These are phyloP conservation scores for Taphrina betulina DNA, from an alignment of 1,139 yeast genomes.

Conservation along the genomic window DNA sequence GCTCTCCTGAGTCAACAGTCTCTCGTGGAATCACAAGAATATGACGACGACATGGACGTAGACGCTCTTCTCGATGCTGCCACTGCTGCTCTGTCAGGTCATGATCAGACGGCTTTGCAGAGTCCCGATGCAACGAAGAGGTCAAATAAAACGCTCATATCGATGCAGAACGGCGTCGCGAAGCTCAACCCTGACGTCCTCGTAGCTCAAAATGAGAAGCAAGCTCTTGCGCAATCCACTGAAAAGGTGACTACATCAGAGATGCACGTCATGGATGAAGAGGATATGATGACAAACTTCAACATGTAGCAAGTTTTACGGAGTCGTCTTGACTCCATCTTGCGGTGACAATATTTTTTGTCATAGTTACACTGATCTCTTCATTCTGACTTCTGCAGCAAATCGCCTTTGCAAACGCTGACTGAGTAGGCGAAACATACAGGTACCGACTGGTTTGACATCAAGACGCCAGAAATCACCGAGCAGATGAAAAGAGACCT, in stretches of 20 bases:
- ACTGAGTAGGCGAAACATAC: constrained; percentile 33
- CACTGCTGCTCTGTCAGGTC: background rate
- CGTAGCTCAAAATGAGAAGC: constrained; percentile 11
- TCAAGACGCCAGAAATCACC: constrained; percentile 78
- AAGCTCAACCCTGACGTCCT: constrained; percentile 34
- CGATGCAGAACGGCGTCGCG: constrained; percentile 33
- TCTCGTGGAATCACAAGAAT: background rate
- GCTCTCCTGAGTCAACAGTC: no score
- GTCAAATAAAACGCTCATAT: constrained; percentile 39
- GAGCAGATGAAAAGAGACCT: constrained; percentile 73
- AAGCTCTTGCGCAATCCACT: constrained; percentile 12
- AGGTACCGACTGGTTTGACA: constrained; percentile 75
- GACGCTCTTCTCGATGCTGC: constrained; percentile 35
- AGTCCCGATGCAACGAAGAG: background rate
- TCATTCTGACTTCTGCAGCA: background rate
- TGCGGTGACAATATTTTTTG: constrained; percentile 36
- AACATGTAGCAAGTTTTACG: constrained; percentile 33
- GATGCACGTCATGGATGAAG: background rate
- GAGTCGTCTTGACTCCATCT: constrained; percentile 36
- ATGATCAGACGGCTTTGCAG: background rate
- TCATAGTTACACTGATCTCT: constrained; percentile 42
- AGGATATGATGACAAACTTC: constrained; percentile 37
- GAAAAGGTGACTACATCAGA: constrained; percentile 8
- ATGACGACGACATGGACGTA: constrained; percentile 32
- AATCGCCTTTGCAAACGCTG: background rate